phyloP scores from a whole-genome alignment of 352 stramenopile genomes.

The Phytophthora meadii region DNA sequence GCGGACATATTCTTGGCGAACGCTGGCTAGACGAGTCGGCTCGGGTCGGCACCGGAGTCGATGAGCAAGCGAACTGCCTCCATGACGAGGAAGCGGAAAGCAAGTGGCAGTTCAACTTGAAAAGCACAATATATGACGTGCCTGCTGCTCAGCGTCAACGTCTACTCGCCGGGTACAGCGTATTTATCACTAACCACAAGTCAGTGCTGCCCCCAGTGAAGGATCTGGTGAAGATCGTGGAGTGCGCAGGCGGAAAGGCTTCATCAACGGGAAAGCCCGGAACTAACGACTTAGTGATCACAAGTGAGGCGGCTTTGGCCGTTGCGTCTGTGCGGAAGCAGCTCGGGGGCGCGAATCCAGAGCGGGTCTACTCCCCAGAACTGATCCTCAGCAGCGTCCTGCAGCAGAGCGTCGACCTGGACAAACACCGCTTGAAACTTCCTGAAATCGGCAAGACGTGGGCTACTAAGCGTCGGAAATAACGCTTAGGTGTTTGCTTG shows the following conservation, averaged over 20 bases:
- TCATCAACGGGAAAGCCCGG: slow-evolving; percentile 37
- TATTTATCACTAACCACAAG: slow-evolving; percentile 68
- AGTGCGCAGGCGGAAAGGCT: slow-evolving; percentile 53
- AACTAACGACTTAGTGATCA: slow-evolving; percentile 52
- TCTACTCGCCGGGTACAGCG: slow-evolving; percentile 36
- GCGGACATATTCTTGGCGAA: slow-evolving; percentile 53
- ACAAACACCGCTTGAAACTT: slow-evolving; percentile 38
- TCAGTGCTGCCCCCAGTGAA: slow-evolving; percentile 54
- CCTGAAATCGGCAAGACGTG: slow-evolving; percentile 24
- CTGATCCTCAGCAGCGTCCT: slow-evolving; percentile 55
- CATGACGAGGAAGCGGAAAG: slow-evolving; percentile 46
- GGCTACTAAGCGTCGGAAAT: slow-evolving; percentile 36
- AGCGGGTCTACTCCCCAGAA: slow-evolving; percentile 53
- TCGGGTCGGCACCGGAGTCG: slow-evolving; percentile 26
- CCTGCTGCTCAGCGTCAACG: slow-evolving; percentile 29
- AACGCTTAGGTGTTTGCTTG: slow-evolving; percentile 16
- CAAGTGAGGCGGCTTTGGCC: slow-evolving; percentile 42
- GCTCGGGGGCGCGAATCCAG: slow-evolving; percentile 30
- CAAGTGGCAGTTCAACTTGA: slow-evolving; percentile 62
- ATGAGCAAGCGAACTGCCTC: slow-evolving; percentile 53
- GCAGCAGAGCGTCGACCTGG: slow-evolving; percentile 46
- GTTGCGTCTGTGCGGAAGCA: slow-evolving; percentile 48
- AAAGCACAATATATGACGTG: slow-evolving; percentile 52
- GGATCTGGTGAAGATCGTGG: slow-evolving; percentile 59
- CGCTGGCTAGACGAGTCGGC: slow-evolving; percentile 59